Conservation (phyloP, 257 asterid genomes). For the Petunia axillaris region DNA sequence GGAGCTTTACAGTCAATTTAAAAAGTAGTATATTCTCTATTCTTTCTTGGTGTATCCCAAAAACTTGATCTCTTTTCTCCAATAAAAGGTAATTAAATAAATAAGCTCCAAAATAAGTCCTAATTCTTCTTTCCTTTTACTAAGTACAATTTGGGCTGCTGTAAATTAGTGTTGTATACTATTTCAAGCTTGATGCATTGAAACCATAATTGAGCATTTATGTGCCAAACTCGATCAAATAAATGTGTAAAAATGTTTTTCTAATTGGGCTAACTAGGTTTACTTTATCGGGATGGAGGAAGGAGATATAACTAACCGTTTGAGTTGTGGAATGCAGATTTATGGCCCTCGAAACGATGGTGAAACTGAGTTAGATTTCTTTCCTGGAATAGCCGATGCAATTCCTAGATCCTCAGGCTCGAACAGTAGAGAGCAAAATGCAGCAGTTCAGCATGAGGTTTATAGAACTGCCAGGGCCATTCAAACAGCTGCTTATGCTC, state of each 20-base stretch:
- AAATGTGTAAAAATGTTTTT: too few species aligned
- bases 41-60: neutral
- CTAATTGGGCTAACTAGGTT: neutral
- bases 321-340: constrained; percentile 51
- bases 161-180: too few species aligned
- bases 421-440: constrained; percentile 38
- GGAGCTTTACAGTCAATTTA: neutral
- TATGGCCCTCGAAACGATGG: constrained; percentile 71
- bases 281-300: neutral
- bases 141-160: too few species aligned
- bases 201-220: too few species aligned
- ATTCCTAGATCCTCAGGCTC: constrained; percentile 29
- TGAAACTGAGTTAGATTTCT: constrained; percentile 57
- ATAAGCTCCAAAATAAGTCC: too few species aligned
- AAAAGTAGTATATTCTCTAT: neutral
- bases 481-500: constrained; percentile 61
- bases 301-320: neutral
- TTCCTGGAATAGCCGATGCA: constrained; percentile 78
- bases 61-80: neutral
- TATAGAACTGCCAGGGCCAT: constrained; percentile 93
- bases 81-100: neutral
- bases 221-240: too few species aligned
- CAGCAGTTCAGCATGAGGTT: constrained; percentile 63
- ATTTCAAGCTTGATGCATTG: too few species aligned
- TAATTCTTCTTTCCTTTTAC: too few species aligned